Base-by-base conservation (phyloP, 1,139 yeast species). In the Candida sp. region DNA sequence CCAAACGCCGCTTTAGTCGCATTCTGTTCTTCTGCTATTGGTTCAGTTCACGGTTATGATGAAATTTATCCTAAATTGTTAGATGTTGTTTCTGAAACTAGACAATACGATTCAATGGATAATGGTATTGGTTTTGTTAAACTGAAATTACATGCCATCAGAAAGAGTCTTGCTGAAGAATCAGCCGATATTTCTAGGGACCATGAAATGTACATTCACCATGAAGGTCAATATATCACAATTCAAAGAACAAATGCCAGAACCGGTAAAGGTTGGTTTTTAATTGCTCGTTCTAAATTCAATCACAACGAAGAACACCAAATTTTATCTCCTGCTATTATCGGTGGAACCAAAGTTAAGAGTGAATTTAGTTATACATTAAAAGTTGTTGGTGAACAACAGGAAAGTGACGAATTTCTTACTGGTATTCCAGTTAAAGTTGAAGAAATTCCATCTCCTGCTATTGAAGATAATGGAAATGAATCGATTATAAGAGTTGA, bases 1-100 rank as follows among this genome's bases (percentile, higher is more conserved):
- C 96, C 97, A 11, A 93, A 86, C 53, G 97, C 97, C 3, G 99
- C 97, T 0, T 71, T 93, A 43, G 98, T 93, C 4, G 84, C 98
- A 0, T 81, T 93, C 63, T 91, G 98, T 53, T 84, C 96, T 0
- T 87, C 96, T 43, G 97, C 97, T 2, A 86, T 90, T 45, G 99
- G 99, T 1, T 86, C 97, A 1, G 95, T 90, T 1, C 85, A 87
- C 66, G 99, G 99, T 15, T 90, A 82, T 56, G 99, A 93, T 60
- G 99, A 93, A 64, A 79, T 93, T 43, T 93, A 84, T 59, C 97
- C 98, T 4, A 72, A 78, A 36, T 69, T 89, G 35, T 70, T 93
- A 39, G 84, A 90, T 58, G 84, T 93, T 40, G 99, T 93, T n/a
- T 66, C 72, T 32, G 99, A 93, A 59, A 67, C 63, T 2, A 77